phyloP scores from a whole-genome alignment of 352 stramenopile species.

The Phytophthora europaea region DNA sequence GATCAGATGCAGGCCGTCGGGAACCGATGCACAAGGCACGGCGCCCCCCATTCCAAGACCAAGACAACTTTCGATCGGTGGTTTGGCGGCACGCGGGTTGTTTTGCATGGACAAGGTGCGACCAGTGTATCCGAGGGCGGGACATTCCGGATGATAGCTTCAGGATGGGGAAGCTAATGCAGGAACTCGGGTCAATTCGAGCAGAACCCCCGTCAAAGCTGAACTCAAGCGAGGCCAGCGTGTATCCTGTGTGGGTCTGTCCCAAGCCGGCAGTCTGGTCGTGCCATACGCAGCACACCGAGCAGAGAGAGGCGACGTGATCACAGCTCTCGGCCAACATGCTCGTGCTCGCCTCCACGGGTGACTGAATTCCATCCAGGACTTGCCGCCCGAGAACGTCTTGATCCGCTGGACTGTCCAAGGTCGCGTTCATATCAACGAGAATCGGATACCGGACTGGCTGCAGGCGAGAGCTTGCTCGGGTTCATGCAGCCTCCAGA shows the following conservation, averaged over 20 bases:
- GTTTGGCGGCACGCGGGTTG: not conserved
- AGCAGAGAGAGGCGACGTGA: slow-evolving; percentile 18
- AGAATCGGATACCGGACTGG: too few relatives aligned
- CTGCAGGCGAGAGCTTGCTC: too few relatives aligned
- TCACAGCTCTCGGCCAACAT: slow-evolving; percentile 5
- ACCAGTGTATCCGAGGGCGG: slow-evolving; percentile 35
- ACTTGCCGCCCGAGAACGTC: not conserved
- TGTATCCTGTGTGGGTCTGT: slow-evolving; percentile 27
- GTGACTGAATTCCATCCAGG: slow-evolving; percentile 29
- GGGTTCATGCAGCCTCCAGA: too few relatives aligned
- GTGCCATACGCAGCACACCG: slow-evolving; percentile 18
- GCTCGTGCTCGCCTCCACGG: not conserved
- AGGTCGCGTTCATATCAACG: not conserved
- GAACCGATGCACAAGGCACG: slow-evolving; percentile 7
- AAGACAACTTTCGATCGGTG: not conserved
- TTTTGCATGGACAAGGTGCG: slow-evolving; percentile 28
- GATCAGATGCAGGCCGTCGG: slow-evolving; percentile 26
- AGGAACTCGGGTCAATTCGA: not conserved
- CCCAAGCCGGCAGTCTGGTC: slow-evolving; percentile 27
- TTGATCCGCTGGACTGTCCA: not conserved
- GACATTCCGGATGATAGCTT: slow-evolving; percentile 18
- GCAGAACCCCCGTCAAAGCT: not conserved
- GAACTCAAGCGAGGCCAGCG: not conserved
- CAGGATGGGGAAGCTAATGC: slow-evolving; percentile 30
- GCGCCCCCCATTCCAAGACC: not conserved